These are phyloP conservation scores for Fusarium tanahbumbuense DNA, from an alignment of 2,329 filamentous ascomycete genomes.

Conservation along the genomic window DNA sequence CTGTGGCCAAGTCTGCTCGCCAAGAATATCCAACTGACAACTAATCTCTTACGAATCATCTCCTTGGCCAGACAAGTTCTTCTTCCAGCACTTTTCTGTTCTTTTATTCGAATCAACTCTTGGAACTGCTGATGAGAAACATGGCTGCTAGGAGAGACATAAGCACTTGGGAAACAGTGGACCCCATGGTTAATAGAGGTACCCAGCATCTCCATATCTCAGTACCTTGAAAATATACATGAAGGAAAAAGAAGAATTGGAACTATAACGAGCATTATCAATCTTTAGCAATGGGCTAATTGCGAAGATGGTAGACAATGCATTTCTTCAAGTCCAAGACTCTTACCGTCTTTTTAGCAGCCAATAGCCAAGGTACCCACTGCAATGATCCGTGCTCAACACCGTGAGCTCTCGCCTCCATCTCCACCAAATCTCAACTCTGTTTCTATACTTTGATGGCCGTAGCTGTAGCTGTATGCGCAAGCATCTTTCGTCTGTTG, in stretches of 20 bases:
- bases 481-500: neutral
- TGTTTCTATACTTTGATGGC: neutral
- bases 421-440: slow-evolving; percentile 6
- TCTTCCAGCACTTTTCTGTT: neutral
- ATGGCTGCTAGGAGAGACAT: neutral
- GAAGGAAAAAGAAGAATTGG: neutral
- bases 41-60: neutral
- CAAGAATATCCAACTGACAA: neutral
- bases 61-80: neutral
- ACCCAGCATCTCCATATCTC: neutral
- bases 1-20: slow-evolving; percentile 1
- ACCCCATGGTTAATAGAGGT: neutral
- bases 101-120: neutral
- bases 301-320: neutral
- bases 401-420: neutral
- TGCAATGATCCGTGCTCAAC: neutral
- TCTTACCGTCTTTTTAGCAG: slow-evolving; percentile 11
- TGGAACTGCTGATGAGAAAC: neutral
- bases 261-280: neutral
- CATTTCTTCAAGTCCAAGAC: neutral
- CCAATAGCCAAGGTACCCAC: neutral
- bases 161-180: neutral
- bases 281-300: neutral
- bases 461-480: neutral
- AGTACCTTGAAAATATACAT: neutral